Conservation (phyloP, 768 basidiomycete genomes). For the Pisolithus tinctorius region DNA sequence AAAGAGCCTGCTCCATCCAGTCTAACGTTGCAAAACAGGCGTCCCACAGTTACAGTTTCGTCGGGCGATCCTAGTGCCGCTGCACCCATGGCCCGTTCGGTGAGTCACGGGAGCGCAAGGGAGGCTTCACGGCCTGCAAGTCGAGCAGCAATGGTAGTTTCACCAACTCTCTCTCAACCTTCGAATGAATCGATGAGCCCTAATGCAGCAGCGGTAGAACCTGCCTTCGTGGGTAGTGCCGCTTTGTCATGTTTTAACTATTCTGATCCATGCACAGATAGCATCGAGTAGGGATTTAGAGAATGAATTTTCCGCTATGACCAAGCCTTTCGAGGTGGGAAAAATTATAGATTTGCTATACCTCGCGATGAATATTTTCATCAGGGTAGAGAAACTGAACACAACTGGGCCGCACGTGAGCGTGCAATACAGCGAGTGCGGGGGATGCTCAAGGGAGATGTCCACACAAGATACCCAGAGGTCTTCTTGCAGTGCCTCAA, state of each 20-base stretch:
- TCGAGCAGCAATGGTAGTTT: slow-evolving; percentile 42
- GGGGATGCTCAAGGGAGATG: slow-evolving; percentile 86
- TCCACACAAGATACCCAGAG: slow-evolving; percentile 66
- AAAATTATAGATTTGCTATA: not conserved
- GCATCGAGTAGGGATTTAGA: slow-evolving; percentile 83
- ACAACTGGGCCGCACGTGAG: slow-evolving; percentile 89
- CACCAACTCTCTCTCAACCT: slow-evolving; percentile 37
- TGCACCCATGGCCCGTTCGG: slow-evolving; percentile 33
- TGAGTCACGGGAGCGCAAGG: slow-evolving; percentile 43
- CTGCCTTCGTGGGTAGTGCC: slow-evolving; percentile 58
- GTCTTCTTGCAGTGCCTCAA: slow-evolving; percentile 71
- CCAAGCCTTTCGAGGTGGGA: slow-evolving; percentile 71
- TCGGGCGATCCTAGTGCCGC: slow-evolving; percentile 20
- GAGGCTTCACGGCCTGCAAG: slow-evolving; percentile 53
- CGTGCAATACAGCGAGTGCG: slow-evolving; percentile 69
- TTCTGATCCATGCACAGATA: slow-evolving; percentile 41
- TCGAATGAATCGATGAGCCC: slow-evolving; percentile 31
- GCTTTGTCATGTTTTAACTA: not conserved
- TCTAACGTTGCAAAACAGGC: slow-evolving; percentile 47
- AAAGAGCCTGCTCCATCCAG: slow-evolving; percentile 76
- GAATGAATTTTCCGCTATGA: slow-evolving; percentile 75
- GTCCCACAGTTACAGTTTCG: slow-evolving; percentile 35
- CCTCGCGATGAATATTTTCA: slow-evolving; percentile 4
- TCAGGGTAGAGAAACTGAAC: slow-evolving; percentile 96
- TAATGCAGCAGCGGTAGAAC: slow-evolving; percentile 36